phyloP scores from a whole-genome alignment of 2,329 filamentous ascomycete genomes.

The Boeremia lycopersici region DNA sequence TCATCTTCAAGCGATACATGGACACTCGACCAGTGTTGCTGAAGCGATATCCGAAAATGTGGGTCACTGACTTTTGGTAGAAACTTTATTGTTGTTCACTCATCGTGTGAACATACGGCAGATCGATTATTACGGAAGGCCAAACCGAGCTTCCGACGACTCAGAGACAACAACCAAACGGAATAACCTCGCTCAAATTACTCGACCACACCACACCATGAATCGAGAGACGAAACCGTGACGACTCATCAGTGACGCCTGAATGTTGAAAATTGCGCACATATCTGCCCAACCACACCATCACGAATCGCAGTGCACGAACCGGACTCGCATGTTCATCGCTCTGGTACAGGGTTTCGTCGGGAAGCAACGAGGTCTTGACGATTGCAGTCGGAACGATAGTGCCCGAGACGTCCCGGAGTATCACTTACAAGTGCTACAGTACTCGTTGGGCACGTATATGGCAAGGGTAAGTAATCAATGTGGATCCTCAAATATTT shows the following conservation, averaged over 20 bases:
- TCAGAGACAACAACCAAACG: slow-evolving; percentile 3
- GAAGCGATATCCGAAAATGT: neutral
- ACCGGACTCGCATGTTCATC: neutral
- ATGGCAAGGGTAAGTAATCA: too few relatives aligned
- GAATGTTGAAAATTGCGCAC: neutral
- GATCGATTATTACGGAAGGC: neutral
- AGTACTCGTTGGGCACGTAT: too few relatives aligned
- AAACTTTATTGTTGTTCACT: slow-evolving; percentile 5
- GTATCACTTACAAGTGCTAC: neutral
- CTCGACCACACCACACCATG: slow-evolving; percentile 9
- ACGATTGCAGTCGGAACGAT: neutral
- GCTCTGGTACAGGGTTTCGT: neutral
- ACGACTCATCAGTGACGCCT: slow-evolving; percentile 1
- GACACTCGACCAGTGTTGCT: neutral
- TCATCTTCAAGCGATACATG: slow-evolving; percentile 6
- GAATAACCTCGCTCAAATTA: slow-evolving; percentile 12
- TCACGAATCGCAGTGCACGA: neutral
- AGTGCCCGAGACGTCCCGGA: neutral
- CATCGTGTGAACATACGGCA: neutral
- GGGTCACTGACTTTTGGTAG: slow-evolving; percentile 1
- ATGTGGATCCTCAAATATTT: too few relatives aligned
- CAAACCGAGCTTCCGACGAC: slow-evolving; percentile 4
- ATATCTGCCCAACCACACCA: neutral
- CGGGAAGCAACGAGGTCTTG: neutral
- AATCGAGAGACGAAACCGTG: neutral